Conservation (phyloP, 1,139 yeast genomes). For the Debaryomyces sp. region DNA sequence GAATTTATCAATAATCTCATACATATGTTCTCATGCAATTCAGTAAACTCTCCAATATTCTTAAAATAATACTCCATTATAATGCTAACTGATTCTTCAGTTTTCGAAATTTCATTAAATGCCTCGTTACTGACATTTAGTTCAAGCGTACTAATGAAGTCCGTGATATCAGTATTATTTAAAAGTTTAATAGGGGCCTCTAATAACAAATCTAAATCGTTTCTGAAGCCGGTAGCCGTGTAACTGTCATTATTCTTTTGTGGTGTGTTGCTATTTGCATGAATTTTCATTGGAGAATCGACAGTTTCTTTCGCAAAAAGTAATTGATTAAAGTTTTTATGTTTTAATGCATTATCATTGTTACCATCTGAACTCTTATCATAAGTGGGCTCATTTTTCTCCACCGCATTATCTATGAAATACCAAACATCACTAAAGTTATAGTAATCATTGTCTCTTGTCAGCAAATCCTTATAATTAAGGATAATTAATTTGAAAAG, state of each 20-base stretch:
- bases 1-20: constrained; percentile 24
- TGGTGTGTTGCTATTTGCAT: constrained; percentile 18
- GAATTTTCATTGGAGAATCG: constrained; percentile 41
- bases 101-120: not conserved
- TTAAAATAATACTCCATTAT: constrained; percentile 4
- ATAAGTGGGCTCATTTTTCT: constrained; percentile 16
- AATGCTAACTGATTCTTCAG: not conserved
- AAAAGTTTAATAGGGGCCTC: constrained; percentile 14
- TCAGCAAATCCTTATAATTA: constrained; percentile 38
- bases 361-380: not conserved
- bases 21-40: constrained; percentile 6
- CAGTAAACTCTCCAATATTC: not conserved
- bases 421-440: constrained; percentile 40
- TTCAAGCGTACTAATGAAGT: constrained; percentile 16
- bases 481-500: constrained; percentile 36
- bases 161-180: constrained; percentile 22
- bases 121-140: constrained; percentile 5
- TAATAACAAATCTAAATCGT: constrained; percentile 28
- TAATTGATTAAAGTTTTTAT: constrained; percentile 8
- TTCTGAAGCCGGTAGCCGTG: constrained; percentile 28
- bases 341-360: not conserved
- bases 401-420: constrained; percentile 36
- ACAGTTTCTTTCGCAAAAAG: constrained; percentile 27
- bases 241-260: constrained; percentile 23
- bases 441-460: constrained; percentile 37